phyloP scores from a whole-genome alignment of 1,284 basidiomycete genomes.

The Albatrellus sp. region DNA sequence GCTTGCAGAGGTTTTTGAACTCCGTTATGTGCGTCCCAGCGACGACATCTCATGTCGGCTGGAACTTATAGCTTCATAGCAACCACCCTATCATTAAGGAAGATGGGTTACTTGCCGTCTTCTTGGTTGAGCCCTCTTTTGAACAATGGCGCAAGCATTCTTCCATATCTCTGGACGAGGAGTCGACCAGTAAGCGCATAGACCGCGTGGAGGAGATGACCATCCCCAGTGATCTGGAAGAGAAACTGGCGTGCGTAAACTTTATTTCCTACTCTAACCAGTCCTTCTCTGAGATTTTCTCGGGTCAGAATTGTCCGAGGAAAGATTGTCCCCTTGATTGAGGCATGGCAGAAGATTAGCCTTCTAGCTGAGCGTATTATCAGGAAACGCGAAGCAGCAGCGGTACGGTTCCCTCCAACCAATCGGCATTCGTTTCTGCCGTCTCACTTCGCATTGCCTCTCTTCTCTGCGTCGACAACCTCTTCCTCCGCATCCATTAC shows the following conservation, averaged over 20 bases:
- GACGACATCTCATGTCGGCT: not conserved
- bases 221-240: slow-evolving; percentile 84
- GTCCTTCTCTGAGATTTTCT: not conserved
- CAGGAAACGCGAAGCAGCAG: slow-evolving; percentile 76
- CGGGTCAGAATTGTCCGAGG: slow-evolving; percentile 50
- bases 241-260: slow-evolving; percentile 62
- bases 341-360: slow-evolving; percentile 86
- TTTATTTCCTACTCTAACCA: slow-evolving; percentile 3
- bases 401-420: slow-evolving; percentile 65
- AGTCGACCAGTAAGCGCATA: slow-evolving; percentile 69
- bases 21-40: slow-evolving; percentile 51
- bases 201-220: slow-evolving; percentile 82
- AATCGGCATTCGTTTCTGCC: slow-evolving; percentile 46
- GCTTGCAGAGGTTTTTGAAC: slow-evolving; percentile 71
- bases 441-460: slow-evolving; percentile 52
- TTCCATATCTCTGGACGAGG: slow-evolving; percentile 70
- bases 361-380: slow-evolving; percentile 75
- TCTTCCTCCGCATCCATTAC: slow-evolving; percentile 16
- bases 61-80: slow-evolving; percentile 22
- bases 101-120: slow-evolving; percentile 72
- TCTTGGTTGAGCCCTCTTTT: slow-evolving; percentile 72
- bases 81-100: slow-evolving; percentile 86
- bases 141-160: slow-evolving; percentile 78
- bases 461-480: slow-evolving; percentile 20
- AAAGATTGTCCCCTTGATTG: slow-evolving; percentile 65